Conservation (phyloP, 108 stramenopile genomes). For the Chaetoceros tenuissimus region DNA sequence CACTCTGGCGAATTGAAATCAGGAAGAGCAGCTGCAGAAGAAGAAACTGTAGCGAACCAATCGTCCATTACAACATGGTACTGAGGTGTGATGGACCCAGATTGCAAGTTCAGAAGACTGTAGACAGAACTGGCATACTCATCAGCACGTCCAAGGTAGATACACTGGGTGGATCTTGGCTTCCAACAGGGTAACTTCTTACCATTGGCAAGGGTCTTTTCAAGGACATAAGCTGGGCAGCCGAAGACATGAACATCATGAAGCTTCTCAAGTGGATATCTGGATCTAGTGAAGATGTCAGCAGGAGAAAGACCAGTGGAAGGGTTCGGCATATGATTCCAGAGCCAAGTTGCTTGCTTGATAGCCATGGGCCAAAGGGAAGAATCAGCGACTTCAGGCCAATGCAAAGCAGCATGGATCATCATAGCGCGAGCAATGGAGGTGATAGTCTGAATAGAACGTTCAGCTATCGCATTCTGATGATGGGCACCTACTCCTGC, state of each 20-base stretch:
- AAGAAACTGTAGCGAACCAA: slow-evolving; percentile 20
- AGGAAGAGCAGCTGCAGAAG: not conserved
- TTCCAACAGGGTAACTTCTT: slow-evolving; percentile 17
- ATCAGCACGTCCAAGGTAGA: slow-evolving; percentile 12
- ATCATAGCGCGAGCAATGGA: slow-evolving; percentile 13
- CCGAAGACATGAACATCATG: slow-evolving; percentile 18
- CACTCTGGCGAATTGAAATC: slow-evolving; percentile 13
- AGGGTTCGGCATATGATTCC: slow-evolving; percentile 10
- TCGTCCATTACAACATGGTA: slow-evolving; percentile 43
- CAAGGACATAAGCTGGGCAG: slow-evolving; percentile 27
- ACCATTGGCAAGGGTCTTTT: slow-evolving; percentile 16
- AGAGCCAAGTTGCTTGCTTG: slow-evolving; percentile 14
- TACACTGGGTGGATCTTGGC: slow-evolving; percentile 7
- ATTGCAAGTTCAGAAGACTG: slow-evolving; percentile 17
- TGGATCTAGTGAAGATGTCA: slow-evolving; percentile 12
- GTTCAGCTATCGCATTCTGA: slow-evolving; percentile 22
- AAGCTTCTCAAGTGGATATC: slow-evolving; percentile 2
- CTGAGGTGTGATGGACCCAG: slow-evolving; percentile 32
- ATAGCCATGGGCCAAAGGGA: slow-evolving; percentile 17
- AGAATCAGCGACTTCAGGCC: slow-evolving; percentile 10
- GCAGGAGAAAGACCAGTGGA: not conserved
- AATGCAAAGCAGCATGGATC: slow-evolving; percentile 22
- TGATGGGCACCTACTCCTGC: slow-evolving; percentile 8
- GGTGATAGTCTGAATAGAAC: slow-evolving; percentile 18
- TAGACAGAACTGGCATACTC: slow-evolving; percentile 21